Conservation (phyloP, 352 stramenopile species). For the Chrysophaeum taylorii region DNA sequence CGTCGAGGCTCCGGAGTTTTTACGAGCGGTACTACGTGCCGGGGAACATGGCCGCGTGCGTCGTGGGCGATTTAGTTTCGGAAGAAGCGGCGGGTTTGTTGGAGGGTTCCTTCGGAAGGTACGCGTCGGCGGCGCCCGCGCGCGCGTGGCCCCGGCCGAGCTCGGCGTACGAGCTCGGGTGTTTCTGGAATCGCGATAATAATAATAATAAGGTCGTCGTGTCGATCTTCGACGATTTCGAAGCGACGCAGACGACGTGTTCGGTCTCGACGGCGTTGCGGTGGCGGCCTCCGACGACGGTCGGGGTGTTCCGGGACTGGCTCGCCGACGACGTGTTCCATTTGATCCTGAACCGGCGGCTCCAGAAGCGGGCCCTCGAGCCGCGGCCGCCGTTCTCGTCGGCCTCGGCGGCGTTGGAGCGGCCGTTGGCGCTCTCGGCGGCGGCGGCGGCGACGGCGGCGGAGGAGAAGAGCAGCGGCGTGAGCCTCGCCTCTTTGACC, state of each 20-base stretch:
- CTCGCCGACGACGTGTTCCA: conserved; percentile 1
- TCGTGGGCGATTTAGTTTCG: conserved; percentile 22
- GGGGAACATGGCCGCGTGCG: conserved; percentile 24
- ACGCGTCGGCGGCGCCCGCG: not conserved
- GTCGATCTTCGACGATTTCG: conserved; percentile 1
- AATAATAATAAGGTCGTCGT: not conserved
- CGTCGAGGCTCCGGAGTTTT: conserved; percentile 27
- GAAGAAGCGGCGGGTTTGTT: not conserved
- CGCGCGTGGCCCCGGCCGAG: not conserved
- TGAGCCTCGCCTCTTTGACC: not conserved
- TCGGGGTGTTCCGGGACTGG: not conserved
- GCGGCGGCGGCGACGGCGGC: not conserved
- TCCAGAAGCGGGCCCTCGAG: not conserved
- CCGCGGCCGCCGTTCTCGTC: not conserved
- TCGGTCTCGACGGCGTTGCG: not conserved
- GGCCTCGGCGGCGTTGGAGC: not conserved
- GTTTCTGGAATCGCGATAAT: no score
- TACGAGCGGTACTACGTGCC: conserved; percentile 29
- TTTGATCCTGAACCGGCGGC: not conserved
- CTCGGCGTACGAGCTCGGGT: no score
- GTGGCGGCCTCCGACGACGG: not conserved
- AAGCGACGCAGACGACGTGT: not conserved
- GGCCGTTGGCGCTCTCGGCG: not conserved
- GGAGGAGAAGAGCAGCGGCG: no score
- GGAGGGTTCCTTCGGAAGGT: not conserved